Evolutionary conservation across 257 asterid genomes (phyloP).

Genomic region (Orobanche coerulescens): DNA sequence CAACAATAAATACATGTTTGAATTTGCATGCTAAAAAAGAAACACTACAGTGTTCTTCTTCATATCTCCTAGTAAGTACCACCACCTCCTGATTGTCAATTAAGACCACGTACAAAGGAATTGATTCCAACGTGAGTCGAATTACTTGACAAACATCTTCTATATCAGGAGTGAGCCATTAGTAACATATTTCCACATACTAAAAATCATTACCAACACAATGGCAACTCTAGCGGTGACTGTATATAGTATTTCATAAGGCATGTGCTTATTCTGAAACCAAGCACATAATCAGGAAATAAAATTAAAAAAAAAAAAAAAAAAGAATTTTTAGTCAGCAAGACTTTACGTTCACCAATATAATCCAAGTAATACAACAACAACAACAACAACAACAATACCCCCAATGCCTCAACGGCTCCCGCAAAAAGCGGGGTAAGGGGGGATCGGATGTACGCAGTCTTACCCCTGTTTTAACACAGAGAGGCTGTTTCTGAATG

Average conservation of each 20-base stretch:
- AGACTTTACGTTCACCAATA: background rate
- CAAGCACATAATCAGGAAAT: background rate
- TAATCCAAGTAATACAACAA: no score
- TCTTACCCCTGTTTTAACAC: no score
- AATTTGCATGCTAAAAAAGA: background rate
- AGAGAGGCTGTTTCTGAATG: no score
- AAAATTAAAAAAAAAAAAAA: background rate
- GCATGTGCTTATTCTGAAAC: conserved; percentile 11
- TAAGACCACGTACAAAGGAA: background rate
- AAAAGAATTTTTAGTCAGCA: background rate
- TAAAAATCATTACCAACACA: background rate
- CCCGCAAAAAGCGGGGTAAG: no score
- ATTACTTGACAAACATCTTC: background rate
- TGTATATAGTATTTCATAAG: background rate
- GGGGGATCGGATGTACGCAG: no score
- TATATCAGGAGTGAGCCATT: background rate
- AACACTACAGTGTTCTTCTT: background rate
- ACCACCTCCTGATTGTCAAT: background rate
- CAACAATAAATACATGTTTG: no score
- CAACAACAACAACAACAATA: no score
- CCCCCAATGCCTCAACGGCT: no score
- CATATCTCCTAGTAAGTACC: background rate
- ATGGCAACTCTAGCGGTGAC: conserved; percentile 3
- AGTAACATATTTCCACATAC: background rate
- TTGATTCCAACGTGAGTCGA: background rate